These are phyloP conservation scores for Carex cristatella DNA, from an alignment of 176 grass and related monocot genomes.

Conservation along the genomic window DNA sequence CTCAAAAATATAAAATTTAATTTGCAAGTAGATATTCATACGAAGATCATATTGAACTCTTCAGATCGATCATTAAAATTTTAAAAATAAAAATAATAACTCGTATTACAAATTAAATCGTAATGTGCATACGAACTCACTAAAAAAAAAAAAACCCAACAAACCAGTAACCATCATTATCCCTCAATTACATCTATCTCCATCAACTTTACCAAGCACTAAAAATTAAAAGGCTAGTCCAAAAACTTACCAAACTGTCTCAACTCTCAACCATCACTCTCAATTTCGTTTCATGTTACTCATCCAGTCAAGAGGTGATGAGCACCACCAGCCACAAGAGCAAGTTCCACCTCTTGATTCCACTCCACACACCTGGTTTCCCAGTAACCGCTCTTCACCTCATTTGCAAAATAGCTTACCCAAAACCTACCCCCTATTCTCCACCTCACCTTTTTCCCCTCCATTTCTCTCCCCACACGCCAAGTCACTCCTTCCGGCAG, in stretches of 20 bases:
- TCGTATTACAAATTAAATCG: no score
- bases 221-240: neutral
- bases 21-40: no score
- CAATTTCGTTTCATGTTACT: neutral
- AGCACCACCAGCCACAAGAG: conserved; percentile 22
- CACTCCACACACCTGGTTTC: conserved; percentile 75
- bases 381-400: conserved; percentile 57
- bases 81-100: no score
- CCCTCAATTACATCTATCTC: no score
- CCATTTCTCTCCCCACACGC: conserved; percentile 67
- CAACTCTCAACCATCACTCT: neutral
- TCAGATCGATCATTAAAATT: no score
- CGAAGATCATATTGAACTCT: no score
- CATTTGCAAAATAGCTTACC: conserved; percentile 70
- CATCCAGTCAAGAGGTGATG: neutral
- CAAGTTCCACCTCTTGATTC: conserved; percentile 75
- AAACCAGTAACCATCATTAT: no score
- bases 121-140: no score
- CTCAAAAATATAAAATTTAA: no score
- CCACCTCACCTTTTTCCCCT: conserved; percentile 59
- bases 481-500: conserved; percentile 63
- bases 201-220: no score
- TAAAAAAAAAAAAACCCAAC: no score
- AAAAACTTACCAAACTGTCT: neutral
- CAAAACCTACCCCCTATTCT: conserved; percentile 59